Percentiles rank a stretch among this genome's conserved stretches.
phyloP scores from a whole-genome alignment of 2,329 filamentous ascomycete species.

The Claviceps sp. region DNA sequence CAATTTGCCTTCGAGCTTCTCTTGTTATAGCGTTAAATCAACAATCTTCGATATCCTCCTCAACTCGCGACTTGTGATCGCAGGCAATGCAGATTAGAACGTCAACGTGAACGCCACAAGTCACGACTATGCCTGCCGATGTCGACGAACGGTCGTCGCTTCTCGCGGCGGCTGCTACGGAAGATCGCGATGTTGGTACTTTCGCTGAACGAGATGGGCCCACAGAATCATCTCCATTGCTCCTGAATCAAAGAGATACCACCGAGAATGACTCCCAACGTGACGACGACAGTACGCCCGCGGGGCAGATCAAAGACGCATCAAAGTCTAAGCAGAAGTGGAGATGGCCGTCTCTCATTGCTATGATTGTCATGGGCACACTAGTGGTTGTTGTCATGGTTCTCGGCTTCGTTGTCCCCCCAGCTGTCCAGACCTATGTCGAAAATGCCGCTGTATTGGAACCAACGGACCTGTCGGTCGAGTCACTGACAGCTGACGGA shows the following conservation, averaged over 20 bases:
- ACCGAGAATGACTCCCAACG: slow-evolving; percentile 19
- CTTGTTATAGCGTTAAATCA: too few relatives aligned
- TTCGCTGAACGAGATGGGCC: slow-evolving; percentile 5
- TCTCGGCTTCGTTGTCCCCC: slow-evolving; percentile 69
- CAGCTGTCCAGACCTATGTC: slow-evolving; percentile 72
- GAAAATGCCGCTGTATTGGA: slow-evolving; percentile 71
- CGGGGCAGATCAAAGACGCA: slow-evolving; percentile 11
- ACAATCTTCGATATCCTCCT: background rate
- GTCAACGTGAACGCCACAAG: slow-evolving; percentile 2
- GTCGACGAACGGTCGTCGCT: slow-evolving; percentile 29
- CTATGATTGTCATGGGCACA: slow-evolving; percentile 52
- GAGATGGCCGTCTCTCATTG: slow-evolving; percentile 67
- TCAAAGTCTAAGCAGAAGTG: slow-evolving; percentile 13
- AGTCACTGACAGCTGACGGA: slow-evolving; percentile 68
- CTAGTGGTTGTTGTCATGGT: slow-evolving; percentile 56
- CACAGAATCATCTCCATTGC: slow-evolving; percentile 39
- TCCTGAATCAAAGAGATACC: slow-evolving; percentile 18
- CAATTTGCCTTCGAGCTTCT: background rate
- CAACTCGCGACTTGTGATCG: background rate
- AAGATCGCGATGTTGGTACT: slow-evolving; percentile 12
- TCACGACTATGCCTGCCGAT: slow-evolving; percentile 27
- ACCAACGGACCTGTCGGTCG: slow-evolving; percentile 71
- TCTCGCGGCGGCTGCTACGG: slow-evolving; percentile 21
- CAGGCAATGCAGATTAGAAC: background rate
- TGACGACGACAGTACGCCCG: slow-evolving; percentile 8